These are phyloP conservation scores for Psilocybe mexicana DNA, from an alignment of 1,284 basidiomycete species.

Conservation along the genomic window DNA sequence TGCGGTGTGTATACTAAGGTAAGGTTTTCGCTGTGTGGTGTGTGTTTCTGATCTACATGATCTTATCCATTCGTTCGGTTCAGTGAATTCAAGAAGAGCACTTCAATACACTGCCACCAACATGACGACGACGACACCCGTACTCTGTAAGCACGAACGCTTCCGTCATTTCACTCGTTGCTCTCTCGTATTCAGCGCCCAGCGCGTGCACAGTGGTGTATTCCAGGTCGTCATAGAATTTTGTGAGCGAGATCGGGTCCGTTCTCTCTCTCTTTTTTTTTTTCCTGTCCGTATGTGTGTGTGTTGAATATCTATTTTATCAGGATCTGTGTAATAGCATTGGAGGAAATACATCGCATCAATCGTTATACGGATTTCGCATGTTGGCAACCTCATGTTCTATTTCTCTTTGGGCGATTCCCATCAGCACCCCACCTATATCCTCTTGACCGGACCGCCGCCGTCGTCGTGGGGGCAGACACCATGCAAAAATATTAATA, in stretches of 20 bases:
- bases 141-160: too few relatives aligned
- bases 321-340: background rate
- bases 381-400: slow-evolving; percentile 2
- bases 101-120: background rate
- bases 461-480: background rate
- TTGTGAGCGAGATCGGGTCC: too few relatives aligned
- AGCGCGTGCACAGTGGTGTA: background rate
- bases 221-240: too few relatives aligned
- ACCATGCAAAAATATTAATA: background rate
- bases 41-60: slow-evolving; percentile 16
- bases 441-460: slow-evolving; percentile 10
- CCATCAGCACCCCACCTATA: slow-evolving; percentile 10
- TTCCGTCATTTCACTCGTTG: background rate
- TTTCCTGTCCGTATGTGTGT: too few relatives aligned
- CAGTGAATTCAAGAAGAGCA: background rate
- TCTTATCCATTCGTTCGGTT: slow-evolving; percentile 1
- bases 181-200: background rate
- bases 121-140: background rate
- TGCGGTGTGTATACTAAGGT: background rate
- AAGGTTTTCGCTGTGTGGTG: background rate
- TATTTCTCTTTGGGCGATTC: slow-evolving; percentile 4
- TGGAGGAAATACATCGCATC: slow-evolving; percentile 18
- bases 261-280: too few relatives aligned
- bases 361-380: slow-evolving; percentile 4
- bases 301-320: background rate